Conservation (phyloP, 1,284 basidiomycete species). For the Apiotrichum montevideense region DNA sequence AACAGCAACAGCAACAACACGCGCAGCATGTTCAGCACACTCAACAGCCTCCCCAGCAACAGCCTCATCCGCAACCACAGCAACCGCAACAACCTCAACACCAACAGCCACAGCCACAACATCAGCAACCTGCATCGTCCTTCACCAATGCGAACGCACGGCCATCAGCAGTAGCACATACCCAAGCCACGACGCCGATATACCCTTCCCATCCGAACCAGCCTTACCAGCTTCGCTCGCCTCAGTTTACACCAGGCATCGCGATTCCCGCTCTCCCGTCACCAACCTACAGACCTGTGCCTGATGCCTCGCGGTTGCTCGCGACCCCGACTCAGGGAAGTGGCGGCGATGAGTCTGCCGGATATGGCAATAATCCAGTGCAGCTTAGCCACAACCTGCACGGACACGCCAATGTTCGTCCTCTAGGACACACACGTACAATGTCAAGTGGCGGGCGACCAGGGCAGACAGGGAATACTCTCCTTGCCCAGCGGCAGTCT, state of each 20-base stretch:
- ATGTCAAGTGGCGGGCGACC: not conserved
- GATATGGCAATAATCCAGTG: not conserved
- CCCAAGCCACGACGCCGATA: not conserved
- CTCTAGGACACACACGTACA: not conserved
- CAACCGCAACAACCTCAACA: slow-evolving; percentile 6
- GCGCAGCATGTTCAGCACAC: slow-evolving; percentile 8
- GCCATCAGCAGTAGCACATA: not conserved
- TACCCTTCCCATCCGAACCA: not conserved
- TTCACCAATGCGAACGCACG: not conserved
- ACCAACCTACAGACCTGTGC: slow-evolving; percentile 6
- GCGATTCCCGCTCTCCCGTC: slow-evolving; percentile 13
- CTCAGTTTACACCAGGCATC: slow-evolving; percentile 8
- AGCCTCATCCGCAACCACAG: slow-evolving; percentile 3
- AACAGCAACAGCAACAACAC: slow-evolving; percentile 14
- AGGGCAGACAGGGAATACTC: not conserved
- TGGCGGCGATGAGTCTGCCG: not conserved
- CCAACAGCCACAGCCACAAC: slow-evolving; percentile 6
- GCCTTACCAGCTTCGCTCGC: slow-evolving; percentile 1
- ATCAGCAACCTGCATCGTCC: slow-evolving; percentile 2
- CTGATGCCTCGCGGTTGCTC: slow-evolving; percentile 2
- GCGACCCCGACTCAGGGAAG: not conserved
- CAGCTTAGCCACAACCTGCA: not conserved
- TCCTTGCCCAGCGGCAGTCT: not conserved
- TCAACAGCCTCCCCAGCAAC: slow-evolving; percentile 3
- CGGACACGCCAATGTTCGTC: not conserved